These are phyloP conservation scores for Dacryopinax primogenitus DNA, from an alignment of 768 basidiomycete genomes.

Conservation along the genomic window DNA sequence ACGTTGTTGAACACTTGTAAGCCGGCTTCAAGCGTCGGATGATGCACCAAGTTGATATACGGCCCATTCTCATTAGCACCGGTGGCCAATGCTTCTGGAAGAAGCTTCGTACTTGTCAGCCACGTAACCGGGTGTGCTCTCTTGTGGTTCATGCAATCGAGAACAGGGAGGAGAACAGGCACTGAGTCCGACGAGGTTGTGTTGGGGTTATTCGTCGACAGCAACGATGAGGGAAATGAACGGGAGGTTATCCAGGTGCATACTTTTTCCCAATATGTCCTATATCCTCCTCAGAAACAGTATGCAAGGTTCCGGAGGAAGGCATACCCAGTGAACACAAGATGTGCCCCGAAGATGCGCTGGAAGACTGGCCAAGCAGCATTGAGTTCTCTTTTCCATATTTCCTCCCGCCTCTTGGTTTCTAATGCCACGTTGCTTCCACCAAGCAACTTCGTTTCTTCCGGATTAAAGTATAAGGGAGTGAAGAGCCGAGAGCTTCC, in stretches of 20 bases:
- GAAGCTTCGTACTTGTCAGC: conserved; percentile 34
- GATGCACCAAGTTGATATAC: conserved; percentile 51
- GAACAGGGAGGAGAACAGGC: conserved; percentile 69
- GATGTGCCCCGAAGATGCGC: conserved; percentile 32
- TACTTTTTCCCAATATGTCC: conserved; percentile 59
- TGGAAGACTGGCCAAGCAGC: conserved; percentile 37
- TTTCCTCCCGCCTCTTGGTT: conserved; percentile 47
- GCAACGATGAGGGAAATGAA: conserved; percentile 75
- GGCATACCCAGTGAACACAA: conserved; percentile 53
- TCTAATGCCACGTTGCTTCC: conserved; percentile 78
- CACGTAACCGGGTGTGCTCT: conserved; percentile 73
- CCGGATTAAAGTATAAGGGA: conserved; percentile 52
- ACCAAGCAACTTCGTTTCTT: conserved; percentile 52
- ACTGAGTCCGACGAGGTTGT: conserved; percentile 35
- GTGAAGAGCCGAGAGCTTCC: conserved; percentile 44
- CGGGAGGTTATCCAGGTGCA: conserved; percentile 74
- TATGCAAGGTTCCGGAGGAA: background rate
- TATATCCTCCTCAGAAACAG: conserved; percentile 22
- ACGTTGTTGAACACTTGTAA: conserved; percentile 68
- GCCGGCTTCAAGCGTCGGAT: conserved; percentile 31
- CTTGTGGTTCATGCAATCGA: conserved; percentile 78
- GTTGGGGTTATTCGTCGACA: conserved; percentile 43
- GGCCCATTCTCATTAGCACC: conserved; percentile 19
- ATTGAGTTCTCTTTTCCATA: conserved; percentile 53
- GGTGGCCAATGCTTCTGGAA: background rate